A percentile compares a stretch with the other conserved stretches of the same genome.
Conservation (phyloP, 2,329 filamentous ascomycete genomes). For the Colletotrichum brevisporum region DNA sequence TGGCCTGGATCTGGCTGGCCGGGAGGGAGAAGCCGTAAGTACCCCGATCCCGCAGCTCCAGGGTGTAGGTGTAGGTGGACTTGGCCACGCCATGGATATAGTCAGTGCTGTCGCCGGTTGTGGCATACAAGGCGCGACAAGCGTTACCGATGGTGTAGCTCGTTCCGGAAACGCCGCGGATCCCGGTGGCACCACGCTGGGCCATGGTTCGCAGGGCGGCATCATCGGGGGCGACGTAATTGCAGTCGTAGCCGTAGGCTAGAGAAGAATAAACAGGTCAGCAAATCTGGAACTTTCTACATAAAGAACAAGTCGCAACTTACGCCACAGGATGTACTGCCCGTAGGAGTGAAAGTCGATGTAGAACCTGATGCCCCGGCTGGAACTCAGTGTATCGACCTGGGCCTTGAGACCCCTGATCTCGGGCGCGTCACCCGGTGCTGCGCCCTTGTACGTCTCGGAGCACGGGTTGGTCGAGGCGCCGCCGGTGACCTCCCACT, state of each 20-base stretch:
- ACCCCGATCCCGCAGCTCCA: conserved; percentile 38
- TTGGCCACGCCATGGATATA: conserved; percentile 43
- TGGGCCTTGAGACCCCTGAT: conserved; percentile 62
- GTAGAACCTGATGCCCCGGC: conserved; percentile 70
- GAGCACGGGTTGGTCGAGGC: conserved; percentile 64
- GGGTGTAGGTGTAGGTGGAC: conserved; percentile 40
- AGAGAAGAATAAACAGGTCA: neutral
- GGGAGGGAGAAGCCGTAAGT: conserved; percentile 37
- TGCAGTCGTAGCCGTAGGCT: conserved; percentile 42
- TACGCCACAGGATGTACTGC: conserved; percentile 54
- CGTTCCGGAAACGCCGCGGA: conserved; percentile 40
- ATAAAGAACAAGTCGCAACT: neutral
- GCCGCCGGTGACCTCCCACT: conserved; percentile 61
- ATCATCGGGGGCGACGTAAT: conserved; percentile 38
- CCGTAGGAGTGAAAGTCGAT: conserved; percentile 77
- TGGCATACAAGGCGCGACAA: conserved; percentile 42
- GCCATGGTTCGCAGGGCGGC: conserved; percentile 27
- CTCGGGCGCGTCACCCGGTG: conserved; percentile 60
- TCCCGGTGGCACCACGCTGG: conserved; percentile 29
- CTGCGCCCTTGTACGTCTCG: conserved; percentile 59
- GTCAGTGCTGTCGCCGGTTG: conserved; percentile 44
- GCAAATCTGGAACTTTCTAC: fast-evolving
- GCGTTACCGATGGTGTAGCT: conserved; percentile 43
- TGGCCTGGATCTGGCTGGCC: conserved; percentile 40
- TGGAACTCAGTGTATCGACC: conserved; percentile 55